A percentile compares a stretch with the other conserved stretches of the same genome.
These are phyloP conservation scores for Chlamydomonas asymmetrica DNA, from an alignment of 139 green algal genomes.

Conservation along the genomic window DNA sequence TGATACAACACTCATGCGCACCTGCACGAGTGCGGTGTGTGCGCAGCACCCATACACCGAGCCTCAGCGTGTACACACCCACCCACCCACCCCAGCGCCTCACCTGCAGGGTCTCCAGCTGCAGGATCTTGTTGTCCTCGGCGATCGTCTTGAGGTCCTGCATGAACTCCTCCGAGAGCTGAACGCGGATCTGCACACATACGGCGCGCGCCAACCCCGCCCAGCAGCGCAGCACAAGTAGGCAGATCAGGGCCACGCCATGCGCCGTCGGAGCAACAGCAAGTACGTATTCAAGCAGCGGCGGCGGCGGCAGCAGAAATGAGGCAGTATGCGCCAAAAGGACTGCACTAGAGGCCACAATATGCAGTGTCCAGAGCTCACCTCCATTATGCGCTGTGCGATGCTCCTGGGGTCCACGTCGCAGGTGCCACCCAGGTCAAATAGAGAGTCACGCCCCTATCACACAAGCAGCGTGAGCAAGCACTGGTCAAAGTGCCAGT, in stretches of 20 bases:
- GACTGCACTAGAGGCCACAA: not conserved
- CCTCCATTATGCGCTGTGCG: conserved; percentile 86
- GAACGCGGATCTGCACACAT: conserved; percentile 66
- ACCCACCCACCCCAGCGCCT: not conserved
- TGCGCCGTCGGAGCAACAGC: too few species aligned
- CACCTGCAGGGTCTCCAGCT: conserved; percentile 40
- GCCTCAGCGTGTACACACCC: not conserved
- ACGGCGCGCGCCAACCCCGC: too few species aligned
- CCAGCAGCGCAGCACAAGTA: too few species aligned
- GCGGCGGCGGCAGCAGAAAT: too few species aligned
- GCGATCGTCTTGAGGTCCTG: conserved; percentile 65
- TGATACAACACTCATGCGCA: too few species aligned
- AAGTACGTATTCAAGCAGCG: too few species aligned
- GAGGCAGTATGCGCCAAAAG: not conserved
- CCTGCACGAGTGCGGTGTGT: too few species aligned
- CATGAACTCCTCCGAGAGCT: conserved; percentile 80
- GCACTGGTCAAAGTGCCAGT: too few species aligned
- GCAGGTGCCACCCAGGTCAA: conserved; percentile 45
- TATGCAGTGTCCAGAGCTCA: conserved; percentile 32
- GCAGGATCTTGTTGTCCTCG: conserved; percentile 62
- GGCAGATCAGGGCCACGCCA: too few species aligned
- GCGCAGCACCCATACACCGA: not conserved
- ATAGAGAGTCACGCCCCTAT: conserved; percentile 49
- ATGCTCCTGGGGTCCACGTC: conserved; percentile 82
- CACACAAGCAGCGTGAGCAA: too few species aligned